These are phyloP conservation scores for Yamadazyma songkhlaensis DNA, from an alignment of 1,139 yeast genomes.

Conservation along the genomic window DNA sequence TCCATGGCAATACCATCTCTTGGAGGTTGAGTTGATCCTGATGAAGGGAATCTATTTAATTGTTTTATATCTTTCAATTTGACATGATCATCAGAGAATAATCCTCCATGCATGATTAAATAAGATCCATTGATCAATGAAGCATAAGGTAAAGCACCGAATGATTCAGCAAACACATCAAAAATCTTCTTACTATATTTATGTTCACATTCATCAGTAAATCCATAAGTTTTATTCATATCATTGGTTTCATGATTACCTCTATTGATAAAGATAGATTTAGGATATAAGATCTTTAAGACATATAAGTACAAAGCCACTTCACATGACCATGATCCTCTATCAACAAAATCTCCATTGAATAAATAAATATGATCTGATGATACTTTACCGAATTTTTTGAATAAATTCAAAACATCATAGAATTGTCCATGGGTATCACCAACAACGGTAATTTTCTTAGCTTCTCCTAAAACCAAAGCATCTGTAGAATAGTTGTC, in stretches of 20 bases:
- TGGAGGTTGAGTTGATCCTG: slow-evolving; percentile 75
- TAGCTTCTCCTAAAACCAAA: slow-evolving; percentile 25
- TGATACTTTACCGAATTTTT: slow-evolving; percentile 65
- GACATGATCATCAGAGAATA: slow-evolving; percentile 74
- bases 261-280: slow-evolving; percentile 70
- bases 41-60: slow-evolving; percentile 59
- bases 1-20: slow-evolving; percentile 94
- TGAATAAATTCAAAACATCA: slow-evolving; percentile 80
- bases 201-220: slow-evolving; percentile 91
- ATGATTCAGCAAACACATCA: slow-evolving; percentile 82
- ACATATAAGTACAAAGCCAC: slow-evolving; percentile 82
- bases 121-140: slow-evolving; percentile 74
- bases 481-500: slow-evolving; percentile 14
- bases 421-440: slow-evolving; percentile 98
- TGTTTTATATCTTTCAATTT: slow-evolving; percentile 71
- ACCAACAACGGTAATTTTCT: slow-evolving; percentile 81
- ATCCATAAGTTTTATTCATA: slow-evolving; percentile 96
- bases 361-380: slow-evolving; percentile 75
- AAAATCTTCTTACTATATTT: slow-evolving; percentile 85
- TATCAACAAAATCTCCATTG: slow-evolving; percentile 96
- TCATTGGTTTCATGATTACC: slow-evolving; percentile 97
- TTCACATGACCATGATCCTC: slow-evolving; percentile 99
- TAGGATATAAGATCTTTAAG: slow-evolving; percentile 78
- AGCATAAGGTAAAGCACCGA: slow-evolving; percentile 84
- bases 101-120: slow-evolving; percentile 93